These are phyloP conservation scores for Colletotrichum gigasporum DNA, from an alignment of 2,329 filamentous ascomycete species.

Conservation along the genomic window DNA sequence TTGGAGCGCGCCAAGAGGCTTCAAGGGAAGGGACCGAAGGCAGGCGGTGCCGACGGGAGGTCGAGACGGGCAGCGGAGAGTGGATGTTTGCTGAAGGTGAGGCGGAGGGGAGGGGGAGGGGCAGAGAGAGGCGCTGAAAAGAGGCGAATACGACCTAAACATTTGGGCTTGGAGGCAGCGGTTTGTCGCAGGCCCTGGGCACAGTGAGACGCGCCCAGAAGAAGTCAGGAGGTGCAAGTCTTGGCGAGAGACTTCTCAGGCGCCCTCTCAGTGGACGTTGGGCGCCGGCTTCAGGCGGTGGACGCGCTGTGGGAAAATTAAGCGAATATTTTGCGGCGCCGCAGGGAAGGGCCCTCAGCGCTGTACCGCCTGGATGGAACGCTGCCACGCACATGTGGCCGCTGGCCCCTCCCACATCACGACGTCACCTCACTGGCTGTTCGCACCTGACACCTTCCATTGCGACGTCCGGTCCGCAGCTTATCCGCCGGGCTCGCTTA, in stretches of 20 bases:
- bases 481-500: neutral
- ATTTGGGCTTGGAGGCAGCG: neutral
- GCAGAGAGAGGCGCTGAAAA: neutral
- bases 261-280: neutral
- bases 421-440: neutral
- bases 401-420: constrained; percentile 4
- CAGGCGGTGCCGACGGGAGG: constrained; percentile 20
- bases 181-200: constrained; percentile 23
- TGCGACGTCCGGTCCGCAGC: no score
- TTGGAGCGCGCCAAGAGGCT: constrained; percentile 20
- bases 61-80: constrained; percentile 4
- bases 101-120: neutral
- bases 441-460: neutral
- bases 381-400: neutral
- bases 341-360: constrained; percentile 10
- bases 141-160: neutral
- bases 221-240: constrained; percentile 24
- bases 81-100: neutral
- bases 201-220: constrained; percentile 26
- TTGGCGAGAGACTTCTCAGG: constrained; percentile 25
- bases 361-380: constrained; percentile 17
- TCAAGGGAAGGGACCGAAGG: neutral
- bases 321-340: neutral
- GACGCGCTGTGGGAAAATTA: constrained; percentile 2
- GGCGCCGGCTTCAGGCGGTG: neutral